Conservation (phyloP, 1,139 yeast genomes). For the Scheffersomyces lignicola region DNA sequence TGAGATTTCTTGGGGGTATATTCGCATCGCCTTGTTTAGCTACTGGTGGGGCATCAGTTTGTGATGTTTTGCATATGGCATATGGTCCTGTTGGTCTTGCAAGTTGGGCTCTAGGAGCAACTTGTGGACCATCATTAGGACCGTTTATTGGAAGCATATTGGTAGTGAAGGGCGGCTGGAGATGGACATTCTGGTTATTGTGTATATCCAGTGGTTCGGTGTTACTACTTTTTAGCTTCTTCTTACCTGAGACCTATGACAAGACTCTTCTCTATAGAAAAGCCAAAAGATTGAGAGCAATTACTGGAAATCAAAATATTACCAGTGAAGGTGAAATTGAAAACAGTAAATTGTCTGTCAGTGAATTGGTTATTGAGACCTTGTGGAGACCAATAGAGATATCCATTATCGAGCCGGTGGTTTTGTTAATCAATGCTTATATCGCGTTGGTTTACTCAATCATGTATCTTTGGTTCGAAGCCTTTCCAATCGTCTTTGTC, state of each 20-base stretch:
- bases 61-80: conserved; percentile 25
- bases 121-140: conserved; percentile 39
- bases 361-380: conserved; percentile 33
- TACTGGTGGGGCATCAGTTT: conserved; percentile 36
- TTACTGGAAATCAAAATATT: conserved; percentile 34
- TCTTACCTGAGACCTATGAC: conserved; percentile 36
- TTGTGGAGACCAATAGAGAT: conserved; percentile 53
- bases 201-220: conserved; percentile 28
- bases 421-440: conserved; percentile 48
- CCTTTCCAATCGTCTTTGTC: conserved; percentile 55
- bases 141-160: conserved; percentile 37
- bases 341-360: conserved; percentile 16
- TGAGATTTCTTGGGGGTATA: conserved; percentile 32
- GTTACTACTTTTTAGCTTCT: conserved; percentile 24
- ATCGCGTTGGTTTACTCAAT: conserved; percentile 55
- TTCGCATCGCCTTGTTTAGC: conserved; percentile 36
- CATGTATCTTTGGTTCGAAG: conserved; percentile 60
- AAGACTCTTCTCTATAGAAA: conserved; percentile 35
- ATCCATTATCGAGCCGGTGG: conserved; percentile 44
- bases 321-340: conserved; percentile 31
- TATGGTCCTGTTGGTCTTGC: conserved; percentile 35
- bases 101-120: conserved; percentile 35
- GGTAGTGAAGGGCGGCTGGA: conserved; percentile 31
- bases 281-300: conserved; percentile 34
- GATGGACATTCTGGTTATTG: conserved; percentile 44